Conservation (phyloP, 345 rosid genomes). For the Carallia brachiata region DNA sequence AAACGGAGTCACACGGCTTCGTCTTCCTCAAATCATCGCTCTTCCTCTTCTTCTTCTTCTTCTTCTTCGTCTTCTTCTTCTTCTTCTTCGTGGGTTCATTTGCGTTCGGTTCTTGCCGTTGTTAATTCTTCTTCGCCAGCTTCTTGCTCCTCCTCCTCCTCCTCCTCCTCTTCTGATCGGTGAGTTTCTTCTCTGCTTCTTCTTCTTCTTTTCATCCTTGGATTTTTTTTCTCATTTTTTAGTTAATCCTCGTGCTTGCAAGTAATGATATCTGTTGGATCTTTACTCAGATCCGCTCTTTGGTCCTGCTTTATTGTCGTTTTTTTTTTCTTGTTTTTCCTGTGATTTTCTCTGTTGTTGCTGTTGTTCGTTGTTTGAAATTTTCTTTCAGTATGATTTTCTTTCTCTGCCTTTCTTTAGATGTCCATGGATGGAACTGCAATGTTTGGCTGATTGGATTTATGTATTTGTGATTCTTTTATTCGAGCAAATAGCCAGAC, state of each 20-base stretch:
- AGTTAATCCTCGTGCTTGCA: neutral
- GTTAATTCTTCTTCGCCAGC: conserved; percentile 83
- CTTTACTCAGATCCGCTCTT: conserved; percentile 20
- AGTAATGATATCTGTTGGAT: neutral
- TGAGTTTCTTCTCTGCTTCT: conserved; percentile 29
- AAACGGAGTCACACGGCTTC: conserved; percentile 69
- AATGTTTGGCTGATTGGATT: no score
- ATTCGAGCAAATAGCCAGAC: no score
- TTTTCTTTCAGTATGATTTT: neutral
- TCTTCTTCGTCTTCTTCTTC: conserved; percentile 45
- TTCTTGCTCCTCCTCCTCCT: conserved; percentile 25
- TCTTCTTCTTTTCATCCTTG: neutral
- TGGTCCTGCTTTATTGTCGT: neutral
- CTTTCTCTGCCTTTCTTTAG: no score
- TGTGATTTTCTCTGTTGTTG: neutral
- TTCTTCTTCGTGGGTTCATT: conserved; percentile 73
- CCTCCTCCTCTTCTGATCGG: conserved; percentile 67
- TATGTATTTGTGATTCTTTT: no score
- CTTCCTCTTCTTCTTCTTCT: conserved; percentile 45
- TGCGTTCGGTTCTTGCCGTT: conserved; percentile 84
- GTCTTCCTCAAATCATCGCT: conserved; percentile 57
- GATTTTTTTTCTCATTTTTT: neutral
- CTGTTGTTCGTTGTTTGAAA: no score
- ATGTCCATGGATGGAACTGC: no score
- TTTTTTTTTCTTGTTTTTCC: neutral